Evolutionary conservation across 345 rosid species (phyloP).

Genomic region (Geranium rotundifolium): DNA sequence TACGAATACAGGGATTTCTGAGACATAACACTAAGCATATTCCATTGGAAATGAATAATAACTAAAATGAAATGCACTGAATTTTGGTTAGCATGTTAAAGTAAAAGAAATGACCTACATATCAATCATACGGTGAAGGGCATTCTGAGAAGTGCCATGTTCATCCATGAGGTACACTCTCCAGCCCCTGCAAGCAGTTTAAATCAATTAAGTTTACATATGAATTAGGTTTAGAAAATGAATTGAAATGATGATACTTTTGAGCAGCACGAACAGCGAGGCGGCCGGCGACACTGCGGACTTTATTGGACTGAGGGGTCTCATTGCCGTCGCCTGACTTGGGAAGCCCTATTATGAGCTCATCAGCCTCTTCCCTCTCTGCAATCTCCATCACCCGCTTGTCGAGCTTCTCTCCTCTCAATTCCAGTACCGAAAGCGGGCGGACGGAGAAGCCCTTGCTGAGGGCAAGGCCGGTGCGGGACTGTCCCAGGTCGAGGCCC

Average conservation of each 20-base stretch:
- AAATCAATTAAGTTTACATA: no score
- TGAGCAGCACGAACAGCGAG: slow-evolving; percentile 68
- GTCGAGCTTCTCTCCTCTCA: slow-evolving; percentile 80
- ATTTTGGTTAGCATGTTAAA: no score
- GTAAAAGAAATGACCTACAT: slow-evolving; percentile 25
- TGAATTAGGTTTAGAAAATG: background rate
- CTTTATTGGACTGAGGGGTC: slow-evolving; percentile 71
- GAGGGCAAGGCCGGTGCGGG: slow-evolving; percentile 72
- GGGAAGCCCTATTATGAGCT: slow-evolving; percentile 75
- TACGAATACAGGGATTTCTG: no score
- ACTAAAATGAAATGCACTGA: no score
- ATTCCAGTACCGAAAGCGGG: slow-evolving; percentile 65
- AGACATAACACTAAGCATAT: no score
- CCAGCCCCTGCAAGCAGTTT: slow-evolving; percentile 48
- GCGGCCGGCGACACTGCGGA: slow-evolving; percentile 73
- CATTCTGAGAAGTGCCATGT: slow-evolving; percentile 70
- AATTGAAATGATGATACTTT: slow-evolving; percentile 24
- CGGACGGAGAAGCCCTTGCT: slow-evolving; percentile 71
- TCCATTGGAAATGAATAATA: no score
- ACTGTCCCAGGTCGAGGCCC: slow-evolving; percentile 73
- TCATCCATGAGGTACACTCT: slow-evolving; percentile 86
- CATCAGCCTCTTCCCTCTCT: slow-evolving; percentile 70
- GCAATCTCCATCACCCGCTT: slow-evolving; percentile 56
- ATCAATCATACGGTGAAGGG: slow-evolving; percentile 54
- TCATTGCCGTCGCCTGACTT: slow-evolving; percentile 73